These are phyloP conservation scores for Amoebophrya sp. DNA, from an alignment of 169 alveolate genomes.

Conservation along the genomic window DNA sequence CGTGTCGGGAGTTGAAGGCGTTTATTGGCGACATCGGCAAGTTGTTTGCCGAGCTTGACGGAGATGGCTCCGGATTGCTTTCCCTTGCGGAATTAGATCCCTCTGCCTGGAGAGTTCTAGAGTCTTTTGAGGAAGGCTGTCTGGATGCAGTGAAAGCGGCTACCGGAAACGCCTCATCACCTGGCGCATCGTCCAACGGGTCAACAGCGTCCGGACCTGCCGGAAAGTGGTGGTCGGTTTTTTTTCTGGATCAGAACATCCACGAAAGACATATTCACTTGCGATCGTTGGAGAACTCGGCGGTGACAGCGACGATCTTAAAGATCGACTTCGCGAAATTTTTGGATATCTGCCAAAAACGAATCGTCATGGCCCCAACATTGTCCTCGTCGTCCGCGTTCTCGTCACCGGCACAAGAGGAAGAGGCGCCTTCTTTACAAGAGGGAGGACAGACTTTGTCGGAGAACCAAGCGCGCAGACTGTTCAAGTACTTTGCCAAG, in stretches of 20 bases:
- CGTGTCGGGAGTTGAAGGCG: neutral
- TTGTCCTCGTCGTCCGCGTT: too few species aligned
- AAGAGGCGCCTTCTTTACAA: too few species aligned
- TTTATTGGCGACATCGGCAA: neutral
- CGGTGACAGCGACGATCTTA: neutral
- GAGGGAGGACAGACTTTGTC: too few species aligned
- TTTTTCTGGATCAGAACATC: neutral
- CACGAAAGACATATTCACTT: neutral
- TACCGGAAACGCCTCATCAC: neutral
- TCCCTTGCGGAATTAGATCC: neutral
- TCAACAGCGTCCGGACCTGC: neutral
- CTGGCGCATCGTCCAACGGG: neutral
- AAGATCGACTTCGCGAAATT: neutral
- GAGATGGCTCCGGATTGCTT: neutral
- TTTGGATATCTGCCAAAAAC: neutral
- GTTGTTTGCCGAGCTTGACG: neutral
- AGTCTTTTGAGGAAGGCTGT: neutral
- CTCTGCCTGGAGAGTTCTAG: neutral
- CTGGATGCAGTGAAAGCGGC: neutral
- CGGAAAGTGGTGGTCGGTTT: neutral
- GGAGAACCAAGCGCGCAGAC: too few species aligned
- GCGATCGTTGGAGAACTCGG: neutral
- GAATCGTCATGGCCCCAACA: too few species aligned
- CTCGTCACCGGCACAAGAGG: too few species aligned
- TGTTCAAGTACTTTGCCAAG: neutral